phyloP scores from a whole-genome alignment of 495 filamentous ascomycete species.

The Hyaloscypha variabilis region DNA sequence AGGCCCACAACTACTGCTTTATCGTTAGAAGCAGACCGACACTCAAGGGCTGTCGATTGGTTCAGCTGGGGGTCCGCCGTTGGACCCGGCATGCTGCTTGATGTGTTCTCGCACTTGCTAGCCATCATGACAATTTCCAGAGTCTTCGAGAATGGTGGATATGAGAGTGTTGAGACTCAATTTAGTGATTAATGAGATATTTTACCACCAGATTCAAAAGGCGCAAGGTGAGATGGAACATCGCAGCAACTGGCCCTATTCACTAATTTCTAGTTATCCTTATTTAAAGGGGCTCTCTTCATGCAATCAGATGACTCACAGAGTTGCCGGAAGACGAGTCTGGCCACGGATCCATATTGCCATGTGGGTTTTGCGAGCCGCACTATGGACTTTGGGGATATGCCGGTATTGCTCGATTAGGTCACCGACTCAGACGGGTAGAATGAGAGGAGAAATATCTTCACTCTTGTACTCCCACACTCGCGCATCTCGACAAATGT shows the following conservation, averaged over 20 bases:
- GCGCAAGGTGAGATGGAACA: background rate
- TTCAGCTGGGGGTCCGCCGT: slow-evolving; percentile 28
- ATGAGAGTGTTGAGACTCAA: background rate
- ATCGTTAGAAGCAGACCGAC: slow-evolving; percentile 24
- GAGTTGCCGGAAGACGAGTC: background rate
- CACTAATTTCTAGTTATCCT: background rate
- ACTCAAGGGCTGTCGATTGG: slow-evolving; percentile 16
- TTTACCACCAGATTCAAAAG: background rate
- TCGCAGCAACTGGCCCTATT: background rate
- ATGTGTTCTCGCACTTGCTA: slow-evolving; percentile 21
- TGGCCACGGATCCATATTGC: background rate
- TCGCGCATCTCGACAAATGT: background rate
- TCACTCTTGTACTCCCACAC: background rate
- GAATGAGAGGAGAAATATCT: background rate
- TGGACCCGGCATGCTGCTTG: slow-evolving; percentile 31
- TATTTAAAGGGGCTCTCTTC: background rate
- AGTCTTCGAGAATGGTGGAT: background rate
- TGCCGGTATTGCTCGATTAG: background rate
- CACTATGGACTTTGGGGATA: background rate
- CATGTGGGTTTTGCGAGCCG: background rate
- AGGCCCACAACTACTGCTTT: slow-evolving; percentile 51
- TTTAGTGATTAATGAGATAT: background rate
- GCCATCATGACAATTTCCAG: background rate
- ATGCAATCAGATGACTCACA: background rate
- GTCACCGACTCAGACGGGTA: background rate